Evolutionary conservation across 2,329 filamentous ascomycete genomes (phyloP).

Genomic region (Polychaeton citri): DNA sequence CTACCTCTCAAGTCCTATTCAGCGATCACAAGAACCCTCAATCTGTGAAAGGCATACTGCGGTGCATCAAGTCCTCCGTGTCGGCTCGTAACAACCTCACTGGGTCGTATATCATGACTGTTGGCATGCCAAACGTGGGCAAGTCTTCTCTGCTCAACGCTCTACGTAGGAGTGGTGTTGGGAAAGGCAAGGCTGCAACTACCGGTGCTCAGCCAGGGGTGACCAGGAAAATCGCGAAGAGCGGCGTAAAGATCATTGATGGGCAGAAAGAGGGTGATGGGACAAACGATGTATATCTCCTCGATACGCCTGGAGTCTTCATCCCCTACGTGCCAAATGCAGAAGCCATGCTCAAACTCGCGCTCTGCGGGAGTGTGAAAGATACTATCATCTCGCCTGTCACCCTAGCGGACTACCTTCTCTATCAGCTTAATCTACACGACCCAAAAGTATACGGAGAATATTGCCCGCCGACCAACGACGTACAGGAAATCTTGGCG

Average conservation of each 20-base stretch:
- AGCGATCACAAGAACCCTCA: slow-evolving; percentile 31
- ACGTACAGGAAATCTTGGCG: slow-evolving; percentile 59
- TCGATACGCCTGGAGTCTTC: slow-evolving; percentile 93
- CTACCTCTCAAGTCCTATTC: slow-evolving; percentile 40
- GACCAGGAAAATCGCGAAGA: slow-evolving; percentile 67
- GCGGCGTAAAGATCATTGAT: slow-evolving; percentile 65
- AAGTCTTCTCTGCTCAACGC: slow-evolving; percentile 92
- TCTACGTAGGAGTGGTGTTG: slow-evolving; percentile 56
- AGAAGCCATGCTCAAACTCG: slow-evolving; percentile 89
- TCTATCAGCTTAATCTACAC: slow-evolving; percentile 66
- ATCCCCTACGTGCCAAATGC: slow-evolving; percentile 77
- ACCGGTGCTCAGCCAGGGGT: slow-evolving; percentile 83
- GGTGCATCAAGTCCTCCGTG: slow-evolving; percentile 39
- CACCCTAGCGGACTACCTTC: slow-evolving; percentile 76
- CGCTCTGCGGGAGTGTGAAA: slow-evolving; percentile 80
- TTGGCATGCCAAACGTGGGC: slow-evolving; percentile 96
- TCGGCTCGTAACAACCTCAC: slow-evolving; percentile 48
- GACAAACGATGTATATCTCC: slow-evolving; percentile 58
- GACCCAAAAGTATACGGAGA: slow-evolving; percentile 49
- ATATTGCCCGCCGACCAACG: slow-evolving; percentile 66
- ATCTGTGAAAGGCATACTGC: slow-evolving; percentile 35
- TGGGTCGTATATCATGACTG: slow-evolving; percentile 72
- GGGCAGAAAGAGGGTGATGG: slow-evolving; percentile 36
- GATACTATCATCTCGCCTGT: slow-evolving; percentile 68
- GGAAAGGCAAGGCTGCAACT: slow-evolving; percentile 55